Evolutionary conservation across 768 basidiomycete genomes (phyloP), one percentile per base, ranked within the genome.

Genomic region (Rhizopogon vesiculosus): DNA sequence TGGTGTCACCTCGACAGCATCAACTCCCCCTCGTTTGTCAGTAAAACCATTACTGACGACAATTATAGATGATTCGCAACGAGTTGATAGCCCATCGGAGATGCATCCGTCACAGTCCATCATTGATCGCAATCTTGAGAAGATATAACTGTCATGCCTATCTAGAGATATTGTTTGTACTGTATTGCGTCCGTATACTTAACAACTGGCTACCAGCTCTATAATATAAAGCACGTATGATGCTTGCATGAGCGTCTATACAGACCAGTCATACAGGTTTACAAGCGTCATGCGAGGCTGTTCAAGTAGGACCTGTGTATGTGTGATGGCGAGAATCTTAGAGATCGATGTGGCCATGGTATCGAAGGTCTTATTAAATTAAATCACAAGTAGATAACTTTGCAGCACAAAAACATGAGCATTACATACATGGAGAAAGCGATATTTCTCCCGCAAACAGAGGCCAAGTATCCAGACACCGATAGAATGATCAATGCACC

Each of bases 51-150:
- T 18, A 31, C 45, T 58, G 22, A 59, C 59, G 22, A 69, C 42
- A 10, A 62, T 70, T 35, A 54, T 72, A 56, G 56, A 56, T 0
- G 59, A 53, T 4, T 29, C 51, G n/a, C 49, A 59, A 19, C 63
- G 57, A 1, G 64, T 70, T 33, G 73, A 75, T 41, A 73, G 71
- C 53, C 72, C 72, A 1, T 40, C 51, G 25, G 72, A 66, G 49
- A 64, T 66, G 54, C 50, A 59, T n/a, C 50, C 58, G 22, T 12
- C 44, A 3, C 62, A 59, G 12, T 58, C 62, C n/a, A 35, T 54
- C 5, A 25, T 28, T 22, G 46, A 35, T 8, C 46, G 33, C n/a
- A 51, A 29, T 29, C 8, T 29, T 2, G 25, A 15, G 25, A 45
- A 18, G 45, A 53, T 18, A 16, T 45, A 45, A 52, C n/a, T 51